Evolutionary conservation across 805 yeast species (phyloP), one percentile per base, ranked within the genome.

Genomic region (Cyberlindnera galapagoensis): DNA sequence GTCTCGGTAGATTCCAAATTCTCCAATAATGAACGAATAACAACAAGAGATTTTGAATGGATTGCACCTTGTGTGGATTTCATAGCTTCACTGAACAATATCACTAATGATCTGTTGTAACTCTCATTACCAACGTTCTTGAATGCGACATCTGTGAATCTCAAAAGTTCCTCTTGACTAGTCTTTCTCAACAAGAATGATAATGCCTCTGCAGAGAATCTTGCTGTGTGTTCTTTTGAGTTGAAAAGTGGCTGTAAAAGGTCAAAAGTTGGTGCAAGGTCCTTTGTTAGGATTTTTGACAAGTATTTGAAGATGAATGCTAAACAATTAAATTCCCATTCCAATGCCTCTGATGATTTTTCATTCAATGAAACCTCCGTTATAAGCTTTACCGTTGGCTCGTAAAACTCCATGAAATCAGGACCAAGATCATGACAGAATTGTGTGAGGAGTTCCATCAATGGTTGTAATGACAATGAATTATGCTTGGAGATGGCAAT

Each of bases 371-470:
- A 66, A 32, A 84, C 51, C 1, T 60, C 53, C 5, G 69, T 69
- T 25, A 88, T 64, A 16, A 70, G 44, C 1, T 49, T 43, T 28
- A 90, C 57, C 1, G 86, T 59, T 17, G 58, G 52, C 2, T 60
- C 60, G 49, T 85, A 87, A 49, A 63, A 86, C 7, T 71, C 73
- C 63, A 86, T 69, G 50, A 88, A 92, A 45, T 90, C 97, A 3
- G 90, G 80, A 8, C 96, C 97, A 40, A 90, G 61, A 61, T 90
- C 98, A 47, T 85, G 96, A 24, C 87, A 78, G 46, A 92, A 80
- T 49, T 87, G 94, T 0, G 95, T 73, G 16, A 87, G 54, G 8
- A 82, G 59, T 49, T 92, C 98, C 31, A 86, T 57, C 18, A 85
- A 52, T 4, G 97, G 90, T 54, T 87, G 92, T 27, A 83, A 59